Base-by-base conservation (phyloP, 2,329 filamentous ascomycete genomes). In the Aspergillus niger region DNA sequence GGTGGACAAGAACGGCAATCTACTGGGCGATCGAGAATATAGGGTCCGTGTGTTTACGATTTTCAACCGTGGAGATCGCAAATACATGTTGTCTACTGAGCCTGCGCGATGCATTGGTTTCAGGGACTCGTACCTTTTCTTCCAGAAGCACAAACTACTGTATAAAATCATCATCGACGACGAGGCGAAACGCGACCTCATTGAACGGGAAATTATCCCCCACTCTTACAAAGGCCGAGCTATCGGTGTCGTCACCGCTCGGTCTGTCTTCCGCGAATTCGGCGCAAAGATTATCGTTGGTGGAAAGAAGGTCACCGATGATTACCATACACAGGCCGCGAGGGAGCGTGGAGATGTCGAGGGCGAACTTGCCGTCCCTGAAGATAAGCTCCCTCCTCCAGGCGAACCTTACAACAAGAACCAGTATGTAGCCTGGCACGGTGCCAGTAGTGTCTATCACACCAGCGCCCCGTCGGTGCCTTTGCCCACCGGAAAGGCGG, bases 81-180 rank as follows among this genome's bases (percentile, higher is more conserved):
- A 96, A 10, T 99, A 99, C 85, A 99, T 99, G 95, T 80, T 99
- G 77, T 98, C 95, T 3, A 99, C 95, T 4, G 95, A 99, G 74
- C 96, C 95, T 5, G 95, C 95, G 24, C 90, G 95, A 66, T 98
- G 95, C 71, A 93, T 97, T 58, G 95, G 95, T 15, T 99, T 99
- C 83, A 86, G 95, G 67, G 95, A 99, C 82, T 97, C 93, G 65
- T 99, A 99, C 73, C 86, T 99, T 26, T 97, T 99, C 83, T 99
- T 99, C 82, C 96, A 95, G 65, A 99, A 98, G 79, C 95, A 99
- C 78, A 91, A 91, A 74, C 89, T 92, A 71, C 89, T 99, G 13
- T 95, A 92, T 85, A 99, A 99, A 81, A 97, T 99, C 71, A 97
- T 99, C 70, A 91, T 98, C 59, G 92, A 93, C 69, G 95, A 99